Percentiles rank a stretch among this genome's conserved stretches.
phyloP scores from a whole-genome alignment of 495 filamentous ascomycete genomes.

The Trichoderma parareesei region DNA sequence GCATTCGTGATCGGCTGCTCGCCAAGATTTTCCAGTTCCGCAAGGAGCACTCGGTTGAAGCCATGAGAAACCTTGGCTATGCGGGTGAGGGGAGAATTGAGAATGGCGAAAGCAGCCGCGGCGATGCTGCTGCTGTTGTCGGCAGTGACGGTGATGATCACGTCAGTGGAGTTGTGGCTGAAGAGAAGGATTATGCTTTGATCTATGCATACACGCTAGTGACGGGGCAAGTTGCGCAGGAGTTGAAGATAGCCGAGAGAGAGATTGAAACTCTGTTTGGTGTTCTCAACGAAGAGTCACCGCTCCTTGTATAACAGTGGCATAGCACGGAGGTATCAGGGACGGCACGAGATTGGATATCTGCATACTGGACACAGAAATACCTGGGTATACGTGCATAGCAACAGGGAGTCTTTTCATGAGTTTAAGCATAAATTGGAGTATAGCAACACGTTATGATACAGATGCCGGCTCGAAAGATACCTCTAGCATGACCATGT shows the following conservation, averaged over 20 bases:
- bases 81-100: neutral
- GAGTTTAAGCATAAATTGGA: too few species aligned
- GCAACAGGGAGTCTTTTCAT: too few species aligned
- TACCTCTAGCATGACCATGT: too few species aligned
- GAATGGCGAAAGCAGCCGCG: slow-evolving; percentile 1
- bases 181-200: slow-evolving; percentile 46
- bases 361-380: neutral
- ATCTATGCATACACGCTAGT: slow-evolving; percentile 53
- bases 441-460: too few species aligned
- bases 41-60: slow-evolving; percentile 46
- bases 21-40: slow-evolving; percentile 84
- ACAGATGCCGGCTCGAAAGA: too few species aligned
- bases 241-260: slow-evolving; percentile 60
- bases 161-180: slow-evolving; percentile 18
- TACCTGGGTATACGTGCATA: neutral
- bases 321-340: neutral
- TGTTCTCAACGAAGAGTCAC: slow-evolving; percentile 61
- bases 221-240: slow-evolving; percentile 59
- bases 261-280: slow-evolving; percentile 71
- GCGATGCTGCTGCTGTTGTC: neutral
- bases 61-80: slow-evolving; percentile 17
- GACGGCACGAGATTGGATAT: neutral
- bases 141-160: neutral
- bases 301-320: slow-evolving; percentile 50
- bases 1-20: slow-evolving; percentile 72